Evolutionary conservation across 805 yeast species (phyloP), one percentile per base, ranked within the genome.

Genomic region (Cyberlindnera misumaiensis): DNA sequence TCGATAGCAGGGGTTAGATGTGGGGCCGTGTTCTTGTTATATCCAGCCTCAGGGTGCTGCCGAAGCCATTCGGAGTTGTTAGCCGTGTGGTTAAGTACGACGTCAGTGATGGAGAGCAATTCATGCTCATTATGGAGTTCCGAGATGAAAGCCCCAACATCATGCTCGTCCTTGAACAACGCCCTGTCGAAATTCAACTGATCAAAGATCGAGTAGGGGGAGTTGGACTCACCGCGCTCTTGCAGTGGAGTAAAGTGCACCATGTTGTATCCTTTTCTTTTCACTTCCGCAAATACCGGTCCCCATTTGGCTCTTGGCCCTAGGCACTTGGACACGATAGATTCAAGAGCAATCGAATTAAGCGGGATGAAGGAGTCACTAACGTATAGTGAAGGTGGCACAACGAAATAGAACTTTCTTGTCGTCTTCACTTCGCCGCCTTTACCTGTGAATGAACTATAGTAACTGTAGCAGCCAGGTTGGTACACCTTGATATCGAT

Each of bases 51-150:
- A 0, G 97, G 97, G 49, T 85, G 88, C 3, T 80, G 83, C 31
- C 73, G 63, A 26, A 93, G 61, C 98, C 98, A 90, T 0, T 53
- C 60, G 0, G 97, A 87, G 60, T 90, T 86, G 56, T 85, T 72
- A 3, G 97, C 96, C 0, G 97, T 90, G 56, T 90, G 98, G 58
- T 90, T 90, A 70, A 88, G 80, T 2, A 90, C 97, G 24, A 93
- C 81, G 60, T 90, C 98, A 1, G 96, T 86, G 64, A 90, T 66
- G 0, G 96, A 72, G 30, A 90, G 66, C 42, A 90, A 70, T 5
- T 74, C 74, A 49, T 81, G 68, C 18, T 80, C 63, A 15, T 63
- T 48, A 47, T 77, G 77, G 52, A 83, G 61, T 7, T 56, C 49
- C 1, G 59, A 37, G 4, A 83, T 73, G 55, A 84, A 65, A 4